Conservation (phyloP, 768 basidiomycete species). For the Russula dissimulans region DNA sequence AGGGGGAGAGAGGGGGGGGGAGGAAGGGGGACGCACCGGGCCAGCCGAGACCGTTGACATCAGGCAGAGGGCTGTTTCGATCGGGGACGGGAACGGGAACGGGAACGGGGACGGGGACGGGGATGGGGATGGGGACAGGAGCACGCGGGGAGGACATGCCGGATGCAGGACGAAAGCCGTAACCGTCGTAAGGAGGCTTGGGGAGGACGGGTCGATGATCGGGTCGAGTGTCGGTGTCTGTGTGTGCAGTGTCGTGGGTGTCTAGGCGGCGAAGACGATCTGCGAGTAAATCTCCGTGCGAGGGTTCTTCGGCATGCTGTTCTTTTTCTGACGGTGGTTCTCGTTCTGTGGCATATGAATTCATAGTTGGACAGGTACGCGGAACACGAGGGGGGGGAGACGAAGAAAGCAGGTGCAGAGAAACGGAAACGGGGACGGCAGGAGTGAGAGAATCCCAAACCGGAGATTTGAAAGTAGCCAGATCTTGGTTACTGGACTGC, state of each 20-base stretch:
- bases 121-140: too few relatives aligned
- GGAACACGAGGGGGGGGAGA: background rate
- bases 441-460: background rate
- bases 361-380: background rate
- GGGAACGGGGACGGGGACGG: background rate
- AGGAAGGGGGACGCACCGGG: constrained; percentile 48
- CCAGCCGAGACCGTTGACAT: constrained; percentile 81
- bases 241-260: background rate
- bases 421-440: background rate
- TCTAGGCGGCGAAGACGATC: constrained; percentile 10
- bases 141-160: constrained; percentile 52
- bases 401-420: background rate
- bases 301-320: background rate
- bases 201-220: background rate
- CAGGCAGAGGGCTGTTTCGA: constrained; percentile 32
- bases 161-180: constrained; percentile 70
- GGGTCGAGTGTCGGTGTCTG: background rate
- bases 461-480: constrained; percentile 15
- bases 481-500: constrained; percentile 1
- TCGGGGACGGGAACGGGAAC: constrained; percentile 22
- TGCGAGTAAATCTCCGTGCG: constrained; percentile 13
- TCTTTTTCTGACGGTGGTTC: too few relatives aligned
- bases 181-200: constrained; percentile 48
- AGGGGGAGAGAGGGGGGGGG: constrained; percentile 1
- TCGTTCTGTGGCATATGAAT: background rate